Base-by-base conservation (phyloP, 768 basidiomycete species). In the Kwoniella pini region DNA sequence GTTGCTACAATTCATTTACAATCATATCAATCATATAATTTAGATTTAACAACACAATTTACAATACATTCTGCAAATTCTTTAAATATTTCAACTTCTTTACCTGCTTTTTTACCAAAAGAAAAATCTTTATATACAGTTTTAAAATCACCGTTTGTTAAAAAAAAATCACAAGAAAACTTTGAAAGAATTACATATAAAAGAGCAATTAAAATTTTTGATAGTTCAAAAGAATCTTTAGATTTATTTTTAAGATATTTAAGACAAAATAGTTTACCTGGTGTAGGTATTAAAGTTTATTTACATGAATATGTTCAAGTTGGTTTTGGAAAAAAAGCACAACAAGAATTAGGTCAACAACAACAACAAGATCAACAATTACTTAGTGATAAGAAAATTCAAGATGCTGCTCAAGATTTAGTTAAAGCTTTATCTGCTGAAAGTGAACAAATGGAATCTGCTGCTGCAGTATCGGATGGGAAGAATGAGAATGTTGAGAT, bases 151-250 rank as follows among this genome's bases (percentile, higher is more conserved):
- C 94, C 95, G 10, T 98, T 98, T 74, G 87, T 85, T 4, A 88
- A 94, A 78, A 98, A 98, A 75, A 96, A 95, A 79, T 81, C 84
- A 17, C 93, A 97, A 79, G 93, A 98, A 81, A 98, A 97, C 79
- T 98, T 95, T 76, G 88, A 92, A 76, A 82, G 90, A 26, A 84
- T 82, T 69, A 86, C 87, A 54, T 89, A 94, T 74, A 90, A 89
- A 72, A 84, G 94, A 11, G 84, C 84, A 38, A 85, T 98, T 80
- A 94, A 92, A 79, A 89, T 92, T 0, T 98, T 85, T 83, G 95
- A 98, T 78, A 85, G 92, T 17, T 83, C 93, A 71, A 80, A 84
- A 2, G 85, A 87, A 67, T 86, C 91, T 4, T 82, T 98, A 11
- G 84, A 88, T 27, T 82, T 85, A 61, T 96, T 89, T 90, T 79